Base-by-base conservation (phyloP, 1,139 yeast species). In the Diutina mesorugosa region DNA sequence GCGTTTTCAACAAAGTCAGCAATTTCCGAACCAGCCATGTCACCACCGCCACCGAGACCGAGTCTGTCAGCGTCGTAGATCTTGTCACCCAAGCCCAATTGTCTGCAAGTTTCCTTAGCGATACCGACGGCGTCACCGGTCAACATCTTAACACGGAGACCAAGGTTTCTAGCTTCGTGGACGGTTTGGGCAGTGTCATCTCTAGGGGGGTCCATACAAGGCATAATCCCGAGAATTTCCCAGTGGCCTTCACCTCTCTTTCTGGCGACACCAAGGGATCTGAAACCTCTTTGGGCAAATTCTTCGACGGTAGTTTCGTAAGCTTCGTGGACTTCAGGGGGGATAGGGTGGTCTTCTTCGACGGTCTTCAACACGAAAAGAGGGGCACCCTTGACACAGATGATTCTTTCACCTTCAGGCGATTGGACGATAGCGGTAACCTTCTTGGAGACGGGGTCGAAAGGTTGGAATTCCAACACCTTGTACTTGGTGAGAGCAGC, bases 71-170 rank as follows among this genome's bases (percentile, higher is more conserved):
- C 96, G 79, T 90, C 93, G 83, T 89, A 90, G 70, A 90, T 90
- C 90, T 89, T 89, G 69, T 95, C 87, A 81, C 97, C 97, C 69
- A 90, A 83, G 74, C 96, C 96, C 74, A 90, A 82, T 87, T 90
- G 96, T 84, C 96, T 88, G 81, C 96, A 89, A 73, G 97, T 90
- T 81, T 90, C 97, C 86, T 90, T 90, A 72, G 97, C 97, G 79
- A 90, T 90, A 83, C 96, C 97, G 72, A 90, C 96, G 78, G 97
- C 97, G 79, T 90, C 97, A 87, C 97, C 97, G 80, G 97, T 90
- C 74, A 90, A 84, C 97, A 90, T 90, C 89, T 90, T 90, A 68
- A 90, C 96, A 78, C 95, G 85, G 72, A 90, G 83, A 87, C 97
- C 97, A 70, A 90, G 84, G 68, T 80, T 76, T 81, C 89, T 87